Base-by-base conservation (phyloP, 257 asterid genomes). In the Nicotiana undulata region DNA sequence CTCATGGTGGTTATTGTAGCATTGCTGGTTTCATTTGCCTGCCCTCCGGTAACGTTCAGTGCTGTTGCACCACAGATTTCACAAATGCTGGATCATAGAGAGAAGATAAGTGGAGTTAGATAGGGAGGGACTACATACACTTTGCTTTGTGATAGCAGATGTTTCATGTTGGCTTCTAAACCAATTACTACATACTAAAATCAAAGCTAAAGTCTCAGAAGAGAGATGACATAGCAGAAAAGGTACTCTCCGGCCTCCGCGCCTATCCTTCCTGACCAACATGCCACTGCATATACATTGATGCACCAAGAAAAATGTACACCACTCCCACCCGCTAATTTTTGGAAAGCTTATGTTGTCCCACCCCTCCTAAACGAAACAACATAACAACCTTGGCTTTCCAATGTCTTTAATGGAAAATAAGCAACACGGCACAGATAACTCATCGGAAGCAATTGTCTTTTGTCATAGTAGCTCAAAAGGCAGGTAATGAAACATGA, bases 1-100 rank as follows among this genome's bases (percentile, higher is more conserved):
- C 75, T 53, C 26, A 79, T 63, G 32, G 61, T 37, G 77, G 65
- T n/a, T 24, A 49, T 16, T 26, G 63, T 80, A 79, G 80, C 55
- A 52, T 61, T 70, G 74, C 26, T 83, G 72, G 56, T 60, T 61
- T 86, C 89, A 64, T 22, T 74, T 18, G 83, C 63, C 81, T 86
- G 91, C 66, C 82, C 88, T 56, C 88, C 87, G 3, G 80, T 89
- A 32, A 88, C 75, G 29, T 88, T 88, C 13, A 64, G 31, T 3
- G 91, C 91, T 32, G 83, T 29, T 53, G 87, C 88, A 68, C 91
- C 90, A 53, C 91, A 88, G 63, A 88, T 88, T 81, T 88, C 91
- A 76, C 91, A 88, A 79, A 79, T 86, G 58, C 91, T 88, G 90
- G 81, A 86, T 31, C 4, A 49, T 26, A 74, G 26, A 72, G 16